Conservation (phyloP, 2,329 filamentous ascomycete species). For the Penicillium sp. region DNA sequence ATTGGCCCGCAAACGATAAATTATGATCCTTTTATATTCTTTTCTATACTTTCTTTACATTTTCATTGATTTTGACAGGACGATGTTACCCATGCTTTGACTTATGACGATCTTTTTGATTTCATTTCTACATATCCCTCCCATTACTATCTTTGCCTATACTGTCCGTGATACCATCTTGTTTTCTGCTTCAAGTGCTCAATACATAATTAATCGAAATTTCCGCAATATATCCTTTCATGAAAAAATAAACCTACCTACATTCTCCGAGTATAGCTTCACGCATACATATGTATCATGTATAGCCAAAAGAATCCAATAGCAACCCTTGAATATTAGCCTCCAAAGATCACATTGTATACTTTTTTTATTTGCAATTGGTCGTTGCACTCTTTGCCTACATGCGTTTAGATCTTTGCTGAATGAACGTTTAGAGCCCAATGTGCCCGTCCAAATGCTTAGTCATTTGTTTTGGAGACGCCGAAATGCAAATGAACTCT, state of each 20-base stretch:
- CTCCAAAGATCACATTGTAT: neutral
- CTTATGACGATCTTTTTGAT: neutral
- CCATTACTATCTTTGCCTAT: slow-evolving; percentile 1
- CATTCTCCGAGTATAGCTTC: neutral
- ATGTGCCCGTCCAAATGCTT: slow-evolving; percentile 6
- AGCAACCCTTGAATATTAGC: neutral
- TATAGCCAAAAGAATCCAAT: neutral
- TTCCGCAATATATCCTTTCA: neutral
- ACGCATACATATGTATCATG: neutral
- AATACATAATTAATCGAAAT: neutral
- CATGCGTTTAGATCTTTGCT: neutral
- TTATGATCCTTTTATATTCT: neutral
- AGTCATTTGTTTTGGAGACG: slow-evolving; percentile 9
- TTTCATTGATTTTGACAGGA: neutral
- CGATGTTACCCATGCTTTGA: neutral
- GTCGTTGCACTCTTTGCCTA: no score
- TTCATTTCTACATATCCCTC: slow-evolving; percentile 1
- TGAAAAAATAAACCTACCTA: neutral
- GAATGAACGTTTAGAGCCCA: no score
- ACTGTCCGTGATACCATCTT: slow-evolving; percentile 25
- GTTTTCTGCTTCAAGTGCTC: slow-evolving; percentile 1
- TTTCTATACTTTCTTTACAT: neutral
- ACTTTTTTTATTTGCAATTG: neutral
- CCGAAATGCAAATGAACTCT: neutral
- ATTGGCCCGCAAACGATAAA: slow-evolving; percentile 12